These are phyloP conservation scores for Sindora glabra DNA, from an alignment of 306 rosid species.

Conservation along the genomic window DNA sequence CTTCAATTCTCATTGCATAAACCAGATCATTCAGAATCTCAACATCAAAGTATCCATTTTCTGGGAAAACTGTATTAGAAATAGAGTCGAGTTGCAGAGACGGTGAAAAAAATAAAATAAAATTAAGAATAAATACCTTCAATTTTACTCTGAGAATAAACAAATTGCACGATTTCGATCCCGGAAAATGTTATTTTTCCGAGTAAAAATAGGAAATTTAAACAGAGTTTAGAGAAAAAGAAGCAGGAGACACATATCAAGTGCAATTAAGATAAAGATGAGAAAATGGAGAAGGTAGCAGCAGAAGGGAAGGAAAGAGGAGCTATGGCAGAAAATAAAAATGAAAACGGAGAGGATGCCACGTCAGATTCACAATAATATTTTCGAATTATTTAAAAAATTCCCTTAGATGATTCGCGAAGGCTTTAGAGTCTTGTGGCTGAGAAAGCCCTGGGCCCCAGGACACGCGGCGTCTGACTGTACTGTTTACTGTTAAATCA, in stretches of 20 bases:
- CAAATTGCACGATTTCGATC: neutral
- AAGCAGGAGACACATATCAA: neutral
- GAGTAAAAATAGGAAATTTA: constrained; percentile 21
- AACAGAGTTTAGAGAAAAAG: constrained; percentile 19
- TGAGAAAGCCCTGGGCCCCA: constrained; percentile 26
- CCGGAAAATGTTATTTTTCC: constrained; percentile 10
- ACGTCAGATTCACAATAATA: constrained; percentile 28
- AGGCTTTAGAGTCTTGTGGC: constrained; percentile 55
- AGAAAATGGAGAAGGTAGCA: constrained; percentile 2
- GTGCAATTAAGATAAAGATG: constrained; percentile 1
- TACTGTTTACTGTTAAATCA: neutral
- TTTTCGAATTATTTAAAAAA: neutral
- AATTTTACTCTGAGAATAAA: constrained; percentile 13
- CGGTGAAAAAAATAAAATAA: neutral
- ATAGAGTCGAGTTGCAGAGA: neutral
- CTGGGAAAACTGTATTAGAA: constrained; percentile 2
- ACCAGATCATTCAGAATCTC: constrained; percentile 39
- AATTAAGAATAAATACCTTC: constrained; percentile 16
- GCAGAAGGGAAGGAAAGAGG: neutral
- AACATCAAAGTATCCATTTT: constrained; percentile 1
- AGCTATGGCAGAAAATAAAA: neutral
- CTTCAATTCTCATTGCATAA: neutral
- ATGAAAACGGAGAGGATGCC: constrained; percentile 25
- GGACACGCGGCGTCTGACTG: constrained; percentile 46
- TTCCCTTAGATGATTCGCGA: constrained; percentile 43